Evolutionary conservation across 2,329 filamentous ascomycete species (phyloP).

Genomic region (Clonostachys byssicola): DNA sequence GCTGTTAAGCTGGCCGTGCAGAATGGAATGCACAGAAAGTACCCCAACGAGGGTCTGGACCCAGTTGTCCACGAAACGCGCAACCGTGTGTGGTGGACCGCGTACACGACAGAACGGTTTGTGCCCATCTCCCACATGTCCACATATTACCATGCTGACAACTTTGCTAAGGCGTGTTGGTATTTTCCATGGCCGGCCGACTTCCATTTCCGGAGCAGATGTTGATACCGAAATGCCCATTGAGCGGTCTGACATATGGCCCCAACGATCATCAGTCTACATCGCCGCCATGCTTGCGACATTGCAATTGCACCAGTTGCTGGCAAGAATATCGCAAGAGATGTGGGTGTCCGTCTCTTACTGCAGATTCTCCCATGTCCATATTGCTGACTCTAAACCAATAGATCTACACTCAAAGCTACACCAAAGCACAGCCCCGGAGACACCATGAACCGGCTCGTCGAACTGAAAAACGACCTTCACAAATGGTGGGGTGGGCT

Average conservation of each 20-base stretch:
- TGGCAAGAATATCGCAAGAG: constrained; percentile 30
- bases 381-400: constrained; percentile 3
- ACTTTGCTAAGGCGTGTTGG: constrained; percentile 38
- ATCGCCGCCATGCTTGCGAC: constrained; percentile 40
- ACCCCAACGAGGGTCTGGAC: constrained; percentile 39
- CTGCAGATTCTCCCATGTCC: not conserved
- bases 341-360: constrained; percentile 15
- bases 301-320: constrained; percentile 25
- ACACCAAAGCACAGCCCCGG: constrained; percentile 21
- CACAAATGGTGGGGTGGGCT: constrained; percentile 31
- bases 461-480: constrained; percentile 28
- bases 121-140: constrained; percentile 26
- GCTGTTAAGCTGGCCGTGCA: constrained; percentile 54
- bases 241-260: constrained; percentile 36
- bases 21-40: constrained; percentile 54
- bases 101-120: constrained; percentile 42
- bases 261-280: constrained; percentile 31
- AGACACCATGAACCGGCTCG: constrained; percentile 15
- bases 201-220: constrained; percentile 46
- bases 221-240: constrained; percentile 49
- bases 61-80: constrained; percentile 43
- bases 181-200: constrained; percentile 50
- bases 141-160: constrained; percentile 5
- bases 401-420: constrained; percentile 24
- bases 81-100: constrained; percentile 54